Conservation (phyloP, 306 rosid species). For the Alnus rubra region DNA sequence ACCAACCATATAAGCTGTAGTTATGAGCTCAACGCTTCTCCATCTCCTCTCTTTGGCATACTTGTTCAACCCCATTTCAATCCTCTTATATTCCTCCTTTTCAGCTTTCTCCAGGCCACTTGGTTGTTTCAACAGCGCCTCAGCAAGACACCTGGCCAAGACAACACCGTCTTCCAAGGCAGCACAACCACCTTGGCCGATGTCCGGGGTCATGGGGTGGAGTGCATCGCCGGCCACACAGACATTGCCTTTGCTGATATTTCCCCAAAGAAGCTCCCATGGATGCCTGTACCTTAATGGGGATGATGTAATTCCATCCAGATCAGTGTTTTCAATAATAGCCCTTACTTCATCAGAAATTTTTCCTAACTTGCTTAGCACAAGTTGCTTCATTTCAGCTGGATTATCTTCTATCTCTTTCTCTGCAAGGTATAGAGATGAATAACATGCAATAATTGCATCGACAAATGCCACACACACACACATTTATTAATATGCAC, state of each 20-base stretch:
- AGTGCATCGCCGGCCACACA: conserved; percentile 72
- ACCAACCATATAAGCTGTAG: conserved; percentile 49
- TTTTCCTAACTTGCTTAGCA: conserved; percentile 51
- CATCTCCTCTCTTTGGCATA: conserved; percentile 66
- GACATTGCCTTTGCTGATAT: conserved; percentile 57
- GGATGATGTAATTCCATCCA: conserved; percentile 30
- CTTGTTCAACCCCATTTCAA: conserved; percentile 53
- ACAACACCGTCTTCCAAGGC: conserved; percentile 64
- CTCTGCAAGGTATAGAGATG: conserved; percentile 30
- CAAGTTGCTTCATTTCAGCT: conserved; percentile 44
- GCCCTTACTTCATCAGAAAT: conserved; percentile 40
- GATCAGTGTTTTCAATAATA: conserved; percentile 43
- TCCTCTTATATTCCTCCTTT: conserved; percentile 32
- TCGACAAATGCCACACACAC: too few species aligned
- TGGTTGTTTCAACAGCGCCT: conserved; percentile 36
- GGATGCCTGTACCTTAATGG: conserved; percentile 57
- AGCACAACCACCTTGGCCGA: conserved; percentile 66
- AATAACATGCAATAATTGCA: background rate
- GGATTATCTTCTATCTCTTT: conserved; percentile 39
- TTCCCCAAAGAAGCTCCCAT: conserved; percentile 63
- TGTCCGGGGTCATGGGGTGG: conserved; percentile 70
- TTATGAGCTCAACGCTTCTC: conserved; percentile 55
- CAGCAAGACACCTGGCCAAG: conserved; percentile 53
- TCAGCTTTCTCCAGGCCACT: conserved; percentile 8
- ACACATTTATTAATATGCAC: too few species aligned